phyloP scores from a whole-genome alignment of 164 flowering plant genomes.

The Vitis rotundifolia region DNA sequence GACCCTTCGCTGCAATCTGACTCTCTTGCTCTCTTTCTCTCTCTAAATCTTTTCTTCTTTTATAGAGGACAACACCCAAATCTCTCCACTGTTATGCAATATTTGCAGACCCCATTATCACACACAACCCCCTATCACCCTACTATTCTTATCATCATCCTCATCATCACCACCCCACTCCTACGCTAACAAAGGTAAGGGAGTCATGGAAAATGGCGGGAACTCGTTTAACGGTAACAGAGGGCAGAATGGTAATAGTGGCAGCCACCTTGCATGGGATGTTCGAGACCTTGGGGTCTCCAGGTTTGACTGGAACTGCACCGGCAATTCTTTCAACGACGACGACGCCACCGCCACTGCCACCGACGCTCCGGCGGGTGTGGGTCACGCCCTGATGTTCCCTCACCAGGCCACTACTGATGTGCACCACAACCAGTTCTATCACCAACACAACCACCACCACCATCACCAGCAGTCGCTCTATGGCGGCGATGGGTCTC shows the following conservation, averaged over 20 bases:
- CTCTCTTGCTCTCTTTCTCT: not conserved
- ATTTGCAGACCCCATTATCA: not conserved
- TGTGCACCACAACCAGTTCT: slow-evolving; percentile 1
- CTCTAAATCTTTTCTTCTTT: slow-evolving; percentile 19
- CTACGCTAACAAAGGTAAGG: not conserved
- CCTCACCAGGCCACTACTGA: not conserved
- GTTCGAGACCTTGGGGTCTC: slow-evolving; percentile 20
- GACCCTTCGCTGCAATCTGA: not conserved
- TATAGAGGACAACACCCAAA: slow-evolving; percentile 17
- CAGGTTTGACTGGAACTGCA: slow-evolving; percentile 19
- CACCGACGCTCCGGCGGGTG: not conserved
- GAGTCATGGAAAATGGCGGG: slow-evolving; percentile 41
- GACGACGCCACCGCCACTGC: slow-evolving; percentile 3
- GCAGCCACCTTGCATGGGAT: slow-evolving; percentile 23
- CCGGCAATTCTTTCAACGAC: not conserved
- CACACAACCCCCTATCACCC: not conserved
- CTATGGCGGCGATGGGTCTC: slow-evolving; percentile 23
- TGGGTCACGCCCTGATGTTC: slow-evolving; percentile 17
- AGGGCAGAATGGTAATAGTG: slow-evolving; percentile 25
- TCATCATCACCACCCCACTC: too few species aligned
- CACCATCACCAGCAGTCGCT: slow-evolving; percentile 13
- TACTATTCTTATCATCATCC: too few species aligned
- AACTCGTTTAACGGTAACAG: slow-evolving; percentile 11
- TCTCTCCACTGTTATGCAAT: not conserved
- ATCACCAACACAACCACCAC: not conserved